Base-by-base conservation (phyloP, 78 protist species). In the Andalucia godoyi region DNA sequence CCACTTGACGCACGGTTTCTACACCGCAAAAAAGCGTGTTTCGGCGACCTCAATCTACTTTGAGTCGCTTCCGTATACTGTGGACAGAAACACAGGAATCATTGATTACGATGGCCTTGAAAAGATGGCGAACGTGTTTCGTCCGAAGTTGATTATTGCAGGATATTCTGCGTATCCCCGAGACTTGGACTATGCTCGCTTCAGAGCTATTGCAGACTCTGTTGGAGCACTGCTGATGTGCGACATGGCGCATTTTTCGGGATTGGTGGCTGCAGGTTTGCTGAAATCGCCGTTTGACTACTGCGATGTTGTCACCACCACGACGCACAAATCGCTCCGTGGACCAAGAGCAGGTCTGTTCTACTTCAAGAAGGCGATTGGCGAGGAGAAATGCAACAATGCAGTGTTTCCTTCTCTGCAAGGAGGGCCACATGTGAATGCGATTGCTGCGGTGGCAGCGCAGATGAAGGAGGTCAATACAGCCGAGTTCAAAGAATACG, bases 361-460 rank as follows among this genome's bases (percentile, higher is more conserved):
- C 67, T 85, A 86, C 80, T 83, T 8, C 88, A 72, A 85, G 37
- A 57, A 39, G 45, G 85, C 65, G 76, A 85, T 36, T 49, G 76
- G 47, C 84, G 29, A 66, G 72, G 49, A 33, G 12, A 2, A 0
- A 9, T 47, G 82, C 57, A 73, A 86, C 76, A 23, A 8, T 38
- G 81, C 92, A 1, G 91, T 83, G 29, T 89, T 89, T 84, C 95
- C 95, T 0, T 57, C 74, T 17, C 79, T 76, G n/a, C 74, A 81
- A 69, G 95, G 95, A 0, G 95, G 95, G n/a, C 95, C 95, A n/a
- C 95, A 89, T 77, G 83, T 81, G 75, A 75, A 89, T 81, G 72
- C 69, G 37, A 85, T 89, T 27, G 69, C 85, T 10, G 95, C 88
- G 21, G 72, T 89, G 23, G 83, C 89, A 13, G 71, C 70, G 21